Base-by-base conservation (phyloP, 192 early-diverging fungal genomes). In the Gamsiella multidivaricata region DNA sequence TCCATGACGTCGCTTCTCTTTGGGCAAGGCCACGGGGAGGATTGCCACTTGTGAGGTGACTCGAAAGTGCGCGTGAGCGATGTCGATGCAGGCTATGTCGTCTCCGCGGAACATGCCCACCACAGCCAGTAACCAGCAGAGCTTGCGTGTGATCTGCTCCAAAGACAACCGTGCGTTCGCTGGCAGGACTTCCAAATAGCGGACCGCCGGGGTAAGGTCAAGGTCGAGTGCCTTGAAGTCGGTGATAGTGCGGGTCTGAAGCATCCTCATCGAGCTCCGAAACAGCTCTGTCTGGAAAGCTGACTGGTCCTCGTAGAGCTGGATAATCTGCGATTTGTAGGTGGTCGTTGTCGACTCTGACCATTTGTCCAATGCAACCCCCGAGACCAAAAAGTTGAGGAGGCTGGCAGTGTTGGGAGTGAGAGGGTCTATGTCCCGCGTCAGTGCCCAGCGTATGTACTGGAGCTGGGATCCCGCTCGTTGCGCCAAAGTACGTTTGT, bases 241-340 rank as follows among this genome's bases (percentile, higher is more conserved):
- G 5, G 14, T 52, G 28, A 52, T 52, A 4, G 14, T 26, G 23
- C 25, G 50, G 9, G 6, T 5, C 6, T 29, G 23, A 31, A 14
- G 50, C 50, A 26, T 29, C 50, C 18, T 5, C 5, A 26, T 5
- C 5, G 25, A 26, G 14, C 28, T 18, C 50, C 3, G 23, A 17
- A 26, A 52, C 5, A 14, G 25, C 6, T 25, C 9, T 29, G 3
- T 5, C 25, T 52, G 50, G 28, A 52, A 52, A 3, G 50, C 50
- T 4, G 50, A 29, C 26, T 52, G 5, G 50, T 52, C 50, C 23
- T 52, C 50, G 5, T 52, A 62, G 14, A 62, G 61, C 11, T 46
- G 43, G 14, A 49, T 26, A 18, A 61, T 45, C 17, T n/a, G n/a
- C 5, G 59, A 49, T n/a, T 49, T 61, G 59, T 61, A 61, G 29